These are phyloP conservation scores for Micractinium conductrix DNA, from an alignment of 139 green algal genomes.

Conservation along the genomic window DNA sequence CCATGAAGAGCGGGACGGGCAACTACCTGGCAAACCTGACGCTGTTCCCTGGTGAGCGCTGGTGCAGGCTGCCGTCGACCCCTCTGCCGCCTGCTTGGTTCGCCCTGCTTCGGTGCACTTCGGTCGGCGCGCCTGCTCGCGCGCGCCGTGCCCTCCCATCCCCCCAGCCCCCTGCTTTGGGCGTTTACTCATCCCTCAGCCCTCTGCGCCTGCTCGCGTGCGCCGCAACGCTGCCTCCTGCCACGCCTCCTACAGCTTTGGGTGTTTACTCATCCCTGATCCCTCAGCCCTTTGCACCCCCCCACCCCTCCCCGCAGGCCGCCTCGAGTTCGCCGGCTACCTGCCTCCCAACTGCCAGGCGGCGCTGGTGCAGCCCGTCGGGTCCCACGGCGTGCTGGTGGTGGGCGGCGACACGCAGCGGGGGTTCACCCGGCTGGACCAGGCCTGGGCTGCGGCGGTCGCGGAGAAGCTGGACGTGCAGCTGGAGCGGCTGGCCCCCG, in stretches of 20 bases:
- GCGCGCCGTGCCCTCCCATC: too few species aligned
- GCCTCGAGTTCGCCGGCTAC: conserved; percentile 77
- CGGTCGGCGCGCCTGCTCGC: too few species aligned
- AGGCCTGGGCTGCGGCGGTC: conserved; percentile 76
- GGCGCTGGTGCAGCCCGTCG: conserved; percentile 79
- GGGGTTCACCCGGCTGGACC: conserved; percentile 83
- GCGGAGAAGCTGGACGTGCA: conserved; percentile 85
- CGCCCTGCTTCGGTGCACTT: too few species aligned
- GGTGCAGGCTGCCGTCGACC: too few species aligned
- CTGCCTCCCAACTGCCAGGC: conserved; percentile 81
- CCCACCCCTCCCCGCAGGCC: conserved; percentile 57
- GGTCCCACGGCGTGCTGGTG: conserved; percentile 74
- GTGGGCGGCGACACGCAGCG: conserved; percentile 75
- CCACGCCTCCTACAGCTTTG: too few species aligned
- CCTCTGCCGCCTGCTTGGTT: too few species aligned
- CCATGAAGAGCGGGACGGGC: conserved; percentile 60
- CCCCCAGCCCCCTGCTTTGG: too few species aligned
- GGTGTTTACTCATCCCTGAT: too few species aligned
- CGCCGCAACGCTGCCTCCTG: too few species aligned
- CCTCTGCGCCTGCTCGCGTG: too few species aligned
- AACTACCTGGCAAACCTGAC: conserved; percentile 95
- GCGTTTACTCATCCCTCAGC: too few species aligned
- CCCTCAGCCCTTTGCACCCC: too few species aligned
- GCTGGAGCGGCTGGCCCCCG: conserved; percentile 40
- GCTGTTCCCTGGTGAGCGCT: conserved; percentile 91